These are phyloP conservation scores for Capsicum baccatum DNA, from an alignment of 257 asterid species.

Conservation along the genomic window DNA sequence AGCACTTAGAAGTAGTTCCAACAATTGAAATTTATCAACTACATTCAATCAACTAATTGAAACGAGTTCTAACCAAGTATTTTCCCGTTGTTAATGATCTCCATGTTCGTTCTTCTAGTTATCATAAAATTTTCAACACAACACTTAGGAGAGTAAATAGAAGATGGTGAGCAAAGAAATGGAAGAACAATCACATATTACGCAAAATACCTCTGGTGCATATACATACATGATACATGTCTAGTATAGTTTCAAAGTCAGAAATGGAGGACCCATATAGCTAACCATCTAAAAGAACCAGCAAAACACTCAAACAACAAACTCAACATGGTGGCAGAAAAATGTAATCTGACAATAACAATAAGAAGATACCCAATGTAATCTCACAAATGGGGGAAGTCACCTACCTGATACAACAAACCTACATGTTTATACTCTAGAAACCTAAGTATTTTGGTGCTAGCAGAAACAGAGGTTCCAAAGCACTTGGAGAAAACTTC, in stretches of 20 bases:
- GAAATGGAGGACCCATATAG: neutral
- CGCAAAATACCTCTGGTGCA: neutral
- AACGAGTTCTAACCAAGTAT: no score
- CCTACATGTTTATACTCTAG: slow-evolving; percentile 15
- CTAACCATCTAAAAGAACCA: neutral
- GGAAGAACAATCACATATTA: neutral
- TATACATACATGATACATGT: neutral
- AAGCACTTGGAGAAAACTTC: slow-evolving; percentile 56
- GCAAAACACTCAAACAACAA: neutral
- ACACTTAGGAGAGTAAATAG: no score
- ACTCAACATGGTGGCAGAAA: slow-evolving; percentile 1
- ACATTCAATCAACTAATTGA: no score
- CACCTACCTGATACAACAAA: neutral
- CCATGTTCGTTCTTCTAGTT: neutral
- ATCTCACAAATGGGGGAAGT: neutral
- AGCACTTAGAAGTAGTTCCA: no score
- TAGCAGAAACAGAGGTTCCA: slow-evolving; percentile 51
- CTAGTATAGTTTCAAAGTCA: neutral
- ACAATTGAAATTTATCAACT: no score
- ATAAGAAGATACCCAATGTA: neutral
- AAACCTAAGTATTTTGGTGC: slow-evolving; percentile 57
- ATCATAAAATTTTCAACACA: no score
- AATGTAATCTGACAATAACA: neutral
- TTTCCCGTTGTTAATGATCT: neutral
- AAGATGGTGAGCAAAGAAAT: neutral